These are phyloP conservation scores for Parietichytrium sp. DNA, from an alignment of 108 stramenopile species.

Conservation along the genomic window DNA sequence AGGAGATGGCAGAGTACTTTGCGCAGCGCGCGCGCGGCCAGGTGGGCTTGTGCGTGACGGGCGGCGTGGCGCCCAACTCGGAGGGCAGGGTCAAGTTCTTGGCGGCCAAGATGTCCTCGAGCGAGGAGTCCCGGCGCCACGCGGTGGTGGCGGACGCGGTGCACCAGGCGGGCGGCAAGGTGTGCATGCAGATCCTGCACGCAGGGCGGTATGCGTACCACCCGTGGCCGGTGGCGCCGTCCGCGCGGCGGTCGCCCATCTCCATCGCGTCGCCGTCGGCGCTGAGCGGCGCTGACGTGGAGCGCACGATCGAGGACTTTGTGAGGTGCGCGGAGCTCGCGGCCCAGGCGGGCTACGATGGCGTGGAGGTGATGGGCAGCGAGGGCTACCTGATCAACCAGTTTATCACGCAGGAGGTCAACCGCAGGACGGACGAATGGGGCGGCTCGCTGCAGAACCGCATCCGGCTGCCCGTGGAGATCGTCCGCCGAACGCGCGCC, in stretches of 20 bases:
- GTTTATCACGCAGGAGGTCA: constrained; percentile 82
- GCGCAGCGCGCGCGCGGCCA: constrained; percentile 83
- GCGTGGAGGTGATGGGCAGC: constrained; percentile 95
- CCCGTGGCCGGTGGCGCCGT: constrained; percentile 84
- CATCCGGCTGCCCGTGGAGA: constrained; percentile 80
- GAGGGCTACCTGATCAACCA: constrained; percentile 97
- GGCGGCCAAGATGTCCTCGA: constrained; percentile 80
- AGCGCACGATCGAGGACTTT: constrained; percentile 82
- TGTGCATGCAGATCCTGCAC: constrained; percentile 86
- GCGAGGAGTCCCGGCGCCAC: constrained; percentile 77
- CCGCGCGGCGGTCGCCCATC: constrained; percentile 82
- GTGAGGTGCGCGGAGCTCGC: constrained; percentile 78
- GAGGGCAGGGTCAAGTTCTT: constrained; percentile 86
- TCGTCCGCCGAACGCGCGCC: constrained; percentile 75
- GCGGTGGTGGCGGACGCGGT: constrained; percentile 82
- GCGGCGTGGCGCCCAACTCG: constrained; percentile 87
- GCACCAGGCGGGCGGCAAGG: constrained; percentile 66
- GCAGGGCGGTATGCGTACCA: constrained; percentile 88
- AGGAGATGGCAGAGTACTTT: constrained; percentile 87
- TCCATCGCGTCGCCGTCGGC: constrained; percentile 73
- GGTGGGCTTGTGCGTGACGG: constrained; percentile 95
- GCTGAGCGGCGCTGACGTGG: constrained; percentile 68
- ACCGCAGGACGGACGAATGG: constrained; percentile 84
- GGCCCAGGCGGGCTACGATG: constrained; percentile 89
- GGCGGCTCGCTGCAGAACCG: constrained; percentile 88